Evolutionary conservation across 768 basidiomycete species (phyloP), one percentile per base, ranked within the genome.

Genomic region (Termitomyces sp.): DNA sequence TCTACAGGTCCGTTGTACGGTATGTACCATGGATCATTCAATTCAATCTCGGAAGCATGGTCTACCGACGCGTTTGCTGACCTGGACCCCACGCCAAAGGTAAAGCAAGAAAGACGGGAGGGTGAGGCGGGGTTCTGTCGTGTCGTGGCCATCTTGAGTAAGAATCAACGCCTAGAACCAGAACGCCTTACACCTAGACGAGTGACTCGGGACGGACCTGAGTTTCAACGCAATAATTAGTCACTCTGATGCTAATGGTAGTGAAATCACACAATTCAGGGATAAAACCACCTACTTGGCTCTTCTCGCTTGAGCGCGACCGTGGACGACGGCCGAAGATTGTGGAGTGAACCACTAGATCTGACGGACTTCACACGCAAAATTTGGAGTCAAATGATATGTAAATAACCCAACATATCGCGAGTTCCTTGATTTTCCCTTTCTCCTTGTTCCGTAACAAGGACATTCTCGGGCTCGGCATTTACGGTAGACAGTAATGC

Each of bases 1-100:
- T 85, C 83, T 68, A 80, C 78, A 1, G 84, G 82, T 0, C 83
- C 82, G 58, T 80, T 81, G 73, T 86, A 84, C 0, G 84, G 83
- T 46, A 81, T 81, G 67, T 83, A 84, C 79, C 81, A 82, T 54
- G 83, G 78, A 19, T 78, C 77, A 14, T 64, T 51, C n/a, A 53
- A 47, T 43, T 54, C 56, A 41, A 17, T 52, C 43, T 58, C 55
- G 30, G 52, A 51, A 32, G 53, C 35, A 24, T 44, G 60, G 35
- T 38, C 45, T 26, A 48, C 40, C 11, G 53, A 44, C 21, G 58
- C 44, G 43, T 58, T 60, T 17, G 55, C 38, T 35, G 59, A 54
- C 43, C 61, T 55, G 43, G 46, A 51, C 22, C 57, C 47, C 48
- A 64, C 41, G 11, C 59, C 58, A 37, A 61, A 55, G 30, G 61